Evolutionary conservation across 2,329 filamentous ascomycete species (phyloP).

Genomic region (Cladosporium sp.): DNA sequence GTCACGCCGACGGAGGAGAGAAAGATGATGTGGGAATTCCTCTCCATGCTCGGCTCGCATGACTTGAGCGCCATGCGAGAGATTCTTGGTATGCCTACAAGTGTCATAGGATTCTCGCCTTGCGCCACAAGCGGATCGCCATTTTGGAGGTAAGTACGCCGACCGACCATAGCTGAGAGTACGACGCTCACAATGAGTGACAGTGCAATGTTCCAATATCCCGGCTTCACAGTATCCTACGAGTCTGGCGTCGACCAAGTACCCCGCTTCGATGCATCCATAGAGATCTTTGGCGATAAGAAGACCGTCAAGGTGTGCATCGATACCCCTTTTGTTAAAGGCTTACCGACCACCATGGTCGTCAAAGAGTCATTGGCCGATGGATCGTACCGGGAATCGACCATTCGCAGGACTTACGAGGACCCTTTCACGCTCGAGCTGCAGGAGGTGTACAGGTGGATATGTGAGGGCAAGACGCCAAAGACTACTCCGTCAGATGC

Average conservation of each 20-base stretch:
- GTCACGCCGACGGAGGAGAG: slow-evolving; percentile 23
- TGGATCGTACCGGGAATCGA: slow-evolving; percentile 18
- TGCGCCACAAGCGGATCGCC: slow-evolving; percentile 30
- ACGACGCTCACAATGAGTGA: no score
- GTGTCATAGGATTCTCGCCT: slow-evolving; percentile 34
- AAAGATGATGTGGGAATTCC: slow-evolving; percentile 35
- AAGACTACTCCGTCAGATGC: slow-evolving; percentile 36
- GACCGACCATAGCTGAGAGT: no score
- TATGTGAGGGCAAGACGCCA: slow-evolving; percentile 32
- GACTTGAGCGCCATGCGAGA: slow-evolving; percentile 52
- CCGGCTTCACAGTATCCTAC: slow-evolving; percentile 49
- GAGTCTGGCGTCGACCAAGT: slow-evolving; percentile 52
- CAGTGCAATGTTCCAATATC: slow-evolving; percentile 41
- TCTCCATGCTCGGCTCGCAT: slow-evolving; percentile 46
- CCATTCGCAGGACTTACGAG: slow-evolving; percentile 36
- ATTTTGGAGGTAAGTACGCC: slow-evolving; percentile 15
- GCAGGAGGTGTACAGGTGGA: slow-evolving; percentile 31
- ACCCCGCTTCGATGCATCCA: slow-evolving; percentile 47
- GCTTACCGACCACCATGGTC: slow-evolving; percentile 43
- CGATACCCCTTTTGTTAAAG: slow-evolving; percentile 53
- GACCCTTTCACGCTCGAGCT: slow-evolving; percentile 39
- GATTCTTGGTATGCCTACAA: slow-evolving; percentile 43
- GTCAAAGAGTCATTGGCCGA: slow-evolving; percentile 34
- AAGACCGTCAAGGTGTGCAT: slow-evolving; percentile 52
- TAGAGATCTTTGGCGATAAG: slow-evolving; percentile 47